These are phyloP conservation scores for Paecilomyces variotii DNA, from an alignment of 2,329 filamentous ascomycete genomes.

Conservation along the genomic window DNA sequence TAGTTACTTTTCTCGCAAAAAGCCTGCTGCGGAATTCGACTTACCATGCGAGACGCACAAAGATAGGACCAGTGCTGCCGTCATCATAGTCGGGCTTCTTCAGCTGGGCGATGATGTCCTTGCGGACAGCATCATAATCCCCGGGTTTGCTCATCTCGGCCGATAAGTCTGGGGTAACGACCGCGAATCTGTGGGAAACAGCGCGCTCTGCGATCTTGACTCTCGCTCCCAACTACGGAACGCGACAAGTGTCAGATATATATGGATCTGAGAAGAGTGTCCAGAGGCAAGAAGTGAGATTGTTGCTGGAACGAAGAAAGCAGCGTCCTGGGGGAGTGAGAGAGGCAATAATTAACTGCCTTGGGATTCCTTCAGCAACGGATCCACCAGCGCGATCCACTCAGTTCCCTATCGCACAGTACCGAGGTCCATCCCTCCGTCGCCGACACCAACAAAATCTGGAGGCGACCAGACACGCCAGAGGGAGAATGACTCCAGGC, in stretches of 20 bases:
- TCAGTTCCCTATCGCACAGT: background rate
- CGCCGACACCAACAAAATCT: background rate
- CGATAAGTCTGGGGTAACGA: constrained; percentile 10
- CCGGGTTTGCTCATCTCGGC: constrained; percentile 28
- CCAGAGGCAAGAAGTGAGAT: background rate
- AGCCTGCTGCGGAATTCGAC: constrained; percentile 8
- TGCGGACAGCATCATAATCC: constrained; percentile 43
- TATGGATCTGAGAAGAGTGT: background rate
- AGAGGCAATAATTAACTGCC: background rate
- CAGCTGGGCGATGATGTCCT: constrained; percentile 47
- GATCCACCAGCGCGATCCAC: background rate
- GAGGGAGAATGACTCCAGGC: background rate
- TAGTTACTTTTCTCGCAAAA: constrained; percentile 1
- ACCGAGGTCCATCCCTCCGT: background rate
- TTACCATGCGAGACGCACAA: constrained; percentile 56
- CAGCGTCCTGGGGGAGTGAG: background rate
- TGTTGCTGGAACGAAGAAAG: background rate
- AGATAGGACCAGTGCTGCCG: constrained; percentile 55
- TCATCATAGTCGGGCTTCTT: constrained; percentile 58
- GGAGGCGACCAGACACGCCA: background rate
- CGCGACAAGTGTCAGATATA: background rate
- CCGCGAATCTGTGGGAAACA: background rate
- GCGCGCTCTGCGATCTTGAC: background rate
- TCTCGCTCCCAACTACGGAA: background rate
- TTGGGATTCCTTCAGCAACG: background rate